Conservation (phyloP, 2,329 filamentous ascomycete genomes). For the Venturia nashicola region DNA sequence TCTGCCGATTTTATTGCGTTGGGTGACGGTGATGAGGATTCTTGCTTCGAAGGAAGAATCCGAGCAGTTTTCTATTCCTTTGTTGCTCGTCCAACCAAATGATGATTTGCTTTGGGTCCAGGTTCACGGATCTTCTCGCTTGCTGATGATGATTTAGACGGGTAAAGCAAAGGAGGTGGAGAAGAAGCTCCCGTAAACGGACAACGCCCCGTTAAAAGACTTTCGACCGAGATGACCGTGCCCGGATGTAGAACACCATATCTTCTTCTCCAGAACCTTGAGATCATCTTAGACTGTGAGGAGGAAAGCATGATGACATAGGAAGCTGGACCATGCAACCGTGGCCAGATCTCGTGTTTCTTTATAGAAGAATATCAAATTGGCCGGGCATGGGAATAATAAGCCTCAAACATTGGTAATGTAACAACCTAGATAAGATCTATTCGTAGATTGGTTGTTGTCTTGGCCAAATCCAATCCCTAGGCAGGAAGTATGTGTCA, state of each 20-base stretch:
- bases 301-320: not conserved
- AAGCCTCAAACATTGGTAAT: not conserved
- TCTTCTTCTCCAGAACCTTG: not conserved
- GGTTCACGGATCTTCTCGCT: not conserved
- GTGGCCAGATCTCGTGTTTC: not conserved
- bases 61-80: not conserved
- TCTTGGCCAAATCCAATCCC: not conserved
- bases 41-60: not conserved
- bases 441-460: not conserved
- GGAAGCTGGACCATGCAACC: not conserved
- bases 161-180: not conserved
- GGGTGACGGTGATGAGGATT: not conserved
- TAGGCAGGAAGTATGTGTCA: too few relatives aligned
- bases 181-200: not conserved
- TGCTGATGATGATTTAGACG: not conserved
- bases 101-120: not conserved
- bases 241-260: not conserved
- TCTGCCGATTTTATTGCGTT: not conserved
- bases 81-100: slow-evolving; percentile 1
- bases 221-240: not conserved
- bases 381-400: not conserved
- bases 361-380: too few relatives aligned
- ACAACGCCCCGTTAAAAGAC: not conserved
- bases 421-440: not conserved
- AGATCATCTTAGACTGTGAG: not conserved